Evolutionary conservation across 2,329 filamentous ascomycete genomes (phyloP).

Genomic region (Ceratocystis cubensis): DNA sequence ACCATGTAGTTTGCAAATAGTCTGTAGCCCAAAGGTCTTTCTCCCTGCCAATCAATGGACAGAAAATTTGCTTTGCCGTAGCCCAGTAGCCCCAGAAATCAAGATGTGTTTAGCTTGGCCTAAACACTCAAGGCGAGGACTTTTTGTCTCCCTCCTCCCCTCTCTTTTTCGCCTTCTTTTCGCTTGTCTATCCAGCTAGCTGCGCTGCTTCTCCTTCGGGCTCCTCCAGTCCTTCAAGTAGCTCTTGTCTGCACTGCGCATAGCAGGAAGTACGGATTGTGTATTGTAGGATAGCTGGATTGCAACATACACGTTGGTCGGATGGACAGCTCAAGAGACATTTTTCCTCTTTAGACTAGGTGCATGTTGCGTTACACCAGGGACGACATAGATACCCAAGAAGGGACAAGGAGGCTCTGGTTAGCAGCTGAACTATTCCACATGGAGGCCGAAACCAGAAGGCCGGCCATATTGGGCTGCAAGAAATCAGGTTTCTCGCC

Average conservation of each 20-base stretch:
- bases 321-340: constrained; percentile 2
- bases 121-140: too few species aligned
- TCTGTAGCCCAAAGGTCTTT: not conserved
- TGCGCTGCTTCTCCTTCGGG: not conserved
- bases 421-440: not conserved
- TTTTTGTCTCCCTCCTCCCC: too few species aligned
- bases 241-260: not conserved
- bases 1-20: not conserved
- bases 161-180: not conserved
- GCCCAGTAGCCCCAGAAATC: too few species aligned
- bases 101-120: too few species aligned
- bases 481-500: not conserved
- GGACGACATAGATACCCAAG: not conserved
- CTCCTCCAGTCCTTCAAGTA: not conserved
- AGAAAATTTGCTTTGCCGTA: too few species aligned
- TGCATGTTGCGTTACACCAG: not conserved
- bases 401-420: not conserved
- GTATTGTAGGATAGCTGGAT: not conserved
- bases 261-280: not conserved
- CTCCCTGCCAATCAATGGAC: not conserved
- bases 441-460: not conserved
- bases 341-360: not conserved
- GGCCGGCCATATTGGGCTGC: not conserved
- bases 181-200: not conserved
- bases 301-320: not conserved